These are phyloP conservation scores for Phytopythium sindhum DNA, from an alignment of 352 stramenopile genomes.

Conservation along the genomic window DNA sequence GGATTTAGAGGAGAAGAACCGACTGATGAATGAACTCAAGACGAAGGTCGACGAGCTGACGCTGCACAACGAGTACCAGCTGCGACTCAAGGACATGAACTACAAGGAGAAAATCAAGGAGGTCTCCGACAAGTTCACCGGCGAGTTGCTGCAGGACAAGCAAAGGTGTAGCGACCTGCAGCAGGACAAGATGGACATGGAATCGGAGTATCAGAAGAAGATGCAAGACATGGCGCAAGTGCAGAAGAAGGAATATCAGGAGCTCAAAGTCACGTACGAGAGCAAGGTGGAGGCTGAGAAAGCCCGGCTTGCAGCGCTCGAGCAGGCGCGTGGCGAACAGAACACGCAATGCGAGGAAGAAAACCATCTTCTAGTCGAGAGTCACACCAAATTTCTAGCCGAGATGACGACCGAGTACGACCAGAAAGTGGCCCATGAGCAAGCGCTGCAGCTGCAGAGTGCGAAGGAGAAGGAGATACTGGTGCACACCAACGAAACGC, in stretches of 20 bases:
- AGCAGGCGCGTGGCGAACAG: slow-evolving; percentile 69
- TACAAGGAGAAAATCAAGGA: slow-evolving; percentile 96
- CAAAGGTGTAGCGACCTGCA: slow-evolving; percentile 88
- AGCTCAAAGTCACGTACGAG: slow-evolving; percentile 90
- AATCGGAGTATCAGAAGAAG: slow-evolving; percentile 90
- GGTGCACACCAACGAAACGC: slow-evolving; percentile 85
- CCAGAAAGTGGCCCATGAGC: slow-evolving; percentile 86
- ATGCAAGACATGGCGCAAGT: slow-evolving; percentile 87
- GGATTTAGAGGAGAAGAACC: slow-evolving; percentile 92
- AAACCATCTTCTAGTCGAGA: slow-evolving; percentile 74
- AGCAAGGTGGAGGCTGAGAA: slow-evolving; percentile 90
- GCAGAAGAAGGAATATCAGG: slow-evolving; percentile 88
- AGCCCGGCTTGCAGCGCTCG: slow-evolving; percentile 81
- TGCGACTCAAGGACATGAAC: slow-evolving; percentile 94
- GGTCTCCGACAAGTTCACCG: slow-evolving; percentile 91
- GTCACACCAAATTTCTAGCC: slow-evolving; percentile 81
- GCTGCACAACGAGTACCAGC: slow-evolving; percentile 94
- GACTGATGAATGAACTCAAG: slow-evolving; percentile 91
- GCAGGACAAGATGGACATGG: slow-evolving; percentile 90
- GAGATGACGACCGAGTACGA: slow-evolving; percentile 93
- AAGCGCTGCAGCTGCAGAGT: slow-evolving; percentile 65
- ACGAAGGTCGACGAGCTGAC: slow-evolving; percentile 94
- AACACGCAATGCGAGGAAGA: slow-evolving; percentile 74
- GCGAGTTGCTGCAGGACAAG: slow-evolving; percentile 92
- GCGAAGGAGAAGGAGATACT: slow-evolving; percentile 64